Percentiles rank a stretch among this genome's conserved stretches.
Evolutionary conservation across 1,284 basidiomycete genomes (phyloP).

Genomic region (Wallemia mellicola): DNA sequence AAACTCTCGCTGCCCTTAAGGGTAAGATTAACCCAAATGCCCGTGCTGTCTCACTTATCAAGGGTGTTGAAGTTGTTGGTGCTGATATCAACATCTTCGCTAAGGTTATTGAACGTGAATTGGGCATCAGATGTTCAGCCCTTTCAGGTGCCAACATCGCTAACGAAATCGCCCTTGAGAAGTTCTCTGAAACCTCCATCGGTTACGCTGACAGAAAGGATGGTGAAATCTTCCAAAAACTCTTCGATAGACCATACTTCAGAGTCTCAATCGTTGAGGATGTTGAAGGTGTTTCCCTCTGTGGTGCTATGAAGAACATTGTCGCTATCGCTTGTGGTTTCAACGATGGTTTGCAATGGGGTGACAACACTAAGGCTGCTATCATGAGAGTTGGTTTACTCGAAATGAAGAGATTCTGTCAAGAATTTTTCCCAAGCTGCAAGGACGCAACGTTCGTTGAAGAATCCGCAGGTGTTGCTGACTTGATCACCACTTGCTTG

Average conservation of each 20-base stretch:
- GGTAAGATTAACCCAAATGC: slow-evolving; percentile 18
- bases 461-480: slow-evolving; percentile 24
- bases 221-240: slow-evolving; percentile 9
- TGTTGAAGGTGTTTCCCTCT: slow-evolving; percentile 24
- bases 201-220: slow-evolving; percentile 10
- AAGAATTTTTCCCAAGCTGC: slow-evolving; percentile 24
- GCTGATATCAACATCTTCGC: slow-evolving; percentile 26
- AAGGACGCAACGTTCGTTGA: slow-evolving; percentile 23
- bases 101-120: slow-evolving; percentile 22
- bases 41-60: slow-evolving; percentile 21
- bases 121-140: slow-evolving; percentile 22
- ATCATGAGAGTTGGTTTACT: slow-evolving; percentile 25
- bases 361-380: slow-evolving; percentile 22
- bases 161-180: slow-evolving; percentile 16
- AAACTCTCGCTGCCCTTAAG: slow-evolving; percentile 15
- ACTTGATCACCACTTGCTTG: slow-evolving; percentile 26
- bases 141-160: slow-evolving; percentile 28
- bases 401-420: slow-evolving; percentile 21
- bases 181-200: slow-evolving; percentile 7
- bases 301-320: slow-evolving; percentile 27
- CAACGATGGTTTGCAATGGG: slow-evolving; percentile 24
- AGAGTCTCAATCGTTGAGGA: slow-evolving; percentile 24
- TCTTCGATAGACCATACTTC: slow-evolving; percentile 21
- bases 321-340: slow-evolving; percentile 27
- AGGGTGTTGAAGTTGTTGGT: slow-evolving; percentile 23